These are phyloP conservation scores for Trypanosoma rangeli DNA, from an alignment of 208 protist species.

Conservation along the genomic window DNA sequence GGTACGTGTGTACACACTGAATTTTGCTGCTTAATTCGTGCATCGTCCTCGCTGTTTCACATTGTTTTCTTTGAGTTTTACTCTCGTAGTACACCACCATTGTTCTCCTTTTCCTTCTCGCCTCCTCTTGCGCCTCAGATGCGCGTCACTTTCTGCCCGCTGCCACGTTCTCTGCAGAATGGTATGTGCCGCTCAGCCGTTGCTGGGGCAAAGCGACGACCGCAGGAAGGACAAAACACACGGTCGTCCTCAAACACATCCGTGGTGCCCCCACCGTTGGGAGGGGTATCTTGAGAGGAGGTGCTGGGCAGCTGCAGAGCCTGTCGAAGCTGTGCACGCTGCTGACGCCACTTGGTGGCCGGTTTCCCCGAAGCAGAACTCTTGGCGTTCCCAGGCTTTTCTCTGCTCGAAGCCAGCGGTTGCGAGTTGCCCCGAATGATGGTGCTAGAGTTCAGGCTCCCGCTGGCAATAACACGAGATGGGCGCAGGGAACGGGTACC, in stretches of 20 bases:
- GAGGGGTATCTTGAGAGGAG: background rate
- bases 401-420: slow-evolving; percentile 8
- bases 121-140: background rate
- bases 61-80: background rate
- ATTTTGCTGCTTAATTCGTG: too few relatives aligned
- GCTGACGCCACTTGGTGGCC: slow-evolving; percentile 29
- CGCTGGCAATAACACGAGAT: slow-evolving; percentile 8
- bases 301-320: slow-evolving; percentile 18
- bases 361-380: background rate
- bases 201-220: slow-evolving; percentile 41
- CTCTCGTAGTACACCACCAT: slow-evolving; percentile 4
- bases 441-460: slow-evolving; percentile 2
- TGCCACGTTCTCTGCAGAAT: slow-evolving; percentile 30
- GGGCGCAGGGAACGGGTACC: slow-evolving; percentile 11
- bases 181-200: slow-evolving; percentile 47
- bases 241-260: slow-evolving; percentile 41
- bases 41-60: background rate
- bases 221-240: slow-evolving; percentile 47
- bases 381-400: background rate
- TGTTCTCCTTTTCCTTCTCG: background rate
- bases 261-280: slow-evolving; percentile 8
- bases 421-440: background rate
- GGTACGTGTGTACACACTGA: too few relatives aligned
- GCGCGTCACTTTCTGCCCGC: slow-evolving; percentile 9
- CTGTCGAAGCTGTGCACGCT: slow-evolving; percentile 46